phyloP scores from a whole-genome alignment of 2,329 filamentous ascomycete genomes.

The Plectosphaerella plurivora region DNA sequence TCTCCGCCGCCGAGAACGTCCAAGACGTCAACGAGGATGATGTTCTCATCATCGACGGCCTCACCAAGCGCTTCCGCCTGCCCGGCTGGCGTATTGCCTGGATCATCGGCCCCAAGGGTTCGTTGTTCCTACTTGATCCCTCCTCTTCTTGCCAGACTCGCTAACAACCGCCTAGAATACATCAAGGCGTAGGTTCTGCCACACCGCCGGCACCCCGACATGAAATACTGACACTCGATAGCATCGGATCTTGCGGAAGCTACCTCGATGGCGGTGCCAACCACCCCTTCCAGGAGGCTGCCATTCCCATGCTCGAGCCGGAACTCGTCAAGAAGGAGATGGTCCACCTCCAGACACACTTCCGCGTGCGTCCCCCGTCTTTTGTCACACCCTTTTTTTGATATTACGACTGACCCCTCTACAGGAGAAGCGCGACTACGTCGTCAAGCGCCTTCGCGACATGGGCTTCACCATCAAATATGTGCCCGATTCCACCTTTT shows the following conservation, averaged over 20 bases:
- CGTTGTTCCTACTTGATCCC: conserved; percentile 8
- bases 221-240: conserved; percentile 14
- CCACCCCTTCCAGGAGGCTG: conserved; percentile 92
- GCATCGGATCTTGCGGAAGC: conserved; percentile 82
- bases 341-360: conserved; percentile 83
- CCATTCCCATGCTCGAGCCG: conserved; percentile 89
- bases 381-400: not conserved
- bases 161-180: conserved; percentile 57
- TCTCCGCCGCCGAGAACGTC: conserved; percentile 85
- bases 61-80: conserved; percentile 94
- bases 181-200: conserved; percentile 63
- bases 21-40: conserved; percentile 86
- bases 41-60: conserved; percentile 89
- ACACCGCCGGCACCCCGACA: not conserved
- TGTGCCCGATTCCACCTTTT: conserved; percentile 89
- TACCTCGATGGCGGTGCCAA: conserved; percentile 95
- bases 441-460: conserved; percentile 69
- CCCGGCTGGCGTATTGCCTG: conserved; percentile 96
- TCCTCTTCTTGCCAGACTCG: not conserved
- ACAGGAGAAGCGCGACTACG: conserved; percentile 84
- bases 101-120: conserved; percentile 83
- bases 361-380: conserved; percentile 49
- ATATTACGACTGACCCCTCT: conserved; percentile 14
- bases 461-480: conserved; percentile 87
- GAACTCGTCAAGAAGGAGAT: conserved; percentile 77